Evolutionary conservation across 345 rosid species (phyloP).

Genomic region (Firmiana major): DNA sequence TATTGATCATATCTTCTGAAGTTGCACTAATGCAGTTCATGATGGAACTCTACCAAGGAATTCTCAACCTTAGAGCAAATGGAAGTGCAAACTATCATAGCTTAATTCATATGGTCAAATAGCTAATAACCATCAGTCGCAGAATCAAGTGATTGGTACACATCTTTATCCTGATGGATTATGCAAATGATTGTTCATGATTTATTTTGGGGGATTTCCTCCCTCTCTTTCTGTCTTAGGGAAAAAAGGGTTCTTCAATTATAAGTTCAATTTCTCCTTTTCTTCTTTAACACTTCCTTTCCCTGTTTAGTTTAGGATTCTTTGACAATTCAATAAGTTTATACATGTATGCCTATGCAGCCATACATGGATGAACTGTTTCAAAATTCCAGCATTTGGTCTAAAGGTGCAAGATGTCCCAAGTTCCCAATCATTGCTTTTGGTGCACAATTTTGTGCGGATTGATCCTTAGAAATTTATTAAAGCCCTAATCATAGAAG

Average conservation of each 20-base stretch:
- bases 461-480: conserved; percentile 46
- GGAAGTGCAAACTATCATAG: background rate
- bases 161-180: conserved; percentile 11
- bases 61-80: background rate
- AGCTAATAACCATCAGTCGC: background rate
- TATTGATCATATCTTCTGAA: too few species aligned
- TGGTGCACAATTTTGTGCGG: conserved; percentile 34
- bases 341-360: background rate
- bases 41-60: background rate
- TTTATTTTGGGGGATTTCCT: background rate
- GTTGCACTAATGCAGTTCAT: background rate
- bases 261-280: background rate
- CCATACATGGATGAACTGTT: background rate
- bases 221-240: background rate
- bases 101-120: background rate
- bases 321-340: background rate
- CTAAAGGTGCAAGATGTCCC: conserved; percentile 29
- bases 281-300: background rate
- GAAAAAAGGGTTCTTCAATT: background rate
- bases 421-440: conserved; percentile 43
- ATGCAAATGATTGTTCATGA: conserved; percentile 24
- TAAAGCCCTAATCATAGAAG: conserved; percentile 49
- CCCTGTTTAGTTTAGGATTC: background rate
- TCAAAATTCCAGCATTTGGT: conserved; percentile 25
- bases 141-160: conserved; percentile 22